Evolutionary conservation across 139 green algal genomes (phyloP), one percentile per base, ranked within the genome.

Genomic region (Pleodorina starrii): DNA sequence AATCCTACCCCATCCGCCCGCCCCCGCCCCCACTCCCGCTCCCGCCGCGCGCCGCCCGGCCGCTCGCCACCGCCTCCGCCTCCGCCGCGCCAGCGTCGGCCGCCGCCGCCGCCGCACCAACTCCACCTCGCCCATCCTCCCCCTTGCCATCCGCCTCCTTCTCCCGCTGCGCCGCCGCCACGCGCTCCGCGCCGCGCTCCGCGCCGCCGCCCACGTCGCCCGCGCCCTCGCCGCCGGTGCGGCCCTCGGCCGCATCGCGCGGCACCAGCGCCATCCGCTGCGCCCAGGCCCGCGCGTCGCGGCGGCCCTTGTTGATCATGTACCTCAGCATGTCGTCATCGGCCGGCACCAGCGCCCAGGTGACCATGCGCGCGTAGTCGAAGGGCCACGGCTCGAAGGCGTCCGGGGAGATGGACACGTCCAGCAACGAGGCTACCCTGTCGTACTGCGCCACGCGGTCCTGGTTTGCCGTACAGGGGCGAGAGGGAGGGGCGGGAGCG

Each of bases 381-480:
- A 92, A 88, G 5, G 82, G 89, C 89, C 89, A 94, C 1, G 72
- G 17, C 84, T 94, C 91, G 80, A 87, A 92, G 11, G 81, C 66
- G 69, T 94, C 91, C n/a, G 90, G 88, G 12, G 46, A 81, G 76
- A 94, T 92, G 87, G 91, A 86, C 48, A 93, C 91, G 59, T 91
- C 89, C 59, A 94, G 87, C 69, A 91, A 40, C 46, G 79, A 84
- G 6, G 88, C 59, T 51, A 91, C 88, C 35, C 69, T 36, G 16
- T 86, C 69, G 72, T 88, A 91, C 66, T 81, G 68, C 23, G 83
- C 35, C 32, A 88, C 83, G 0, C 68, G 66, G 46, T 88, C 83
- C 83, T 88, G 83, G 0, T n/a, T n/a, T n/a, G n/a, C n/a, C n/a
- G n/a, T n/a, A n/a, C n/a, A n/a, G n/a, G n/a, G n/a, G n/a, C n/a